Evolutionary conservation across 208 protist genomes (phyloP).

Genomic region (Acanthamoeba quina): DNA sequence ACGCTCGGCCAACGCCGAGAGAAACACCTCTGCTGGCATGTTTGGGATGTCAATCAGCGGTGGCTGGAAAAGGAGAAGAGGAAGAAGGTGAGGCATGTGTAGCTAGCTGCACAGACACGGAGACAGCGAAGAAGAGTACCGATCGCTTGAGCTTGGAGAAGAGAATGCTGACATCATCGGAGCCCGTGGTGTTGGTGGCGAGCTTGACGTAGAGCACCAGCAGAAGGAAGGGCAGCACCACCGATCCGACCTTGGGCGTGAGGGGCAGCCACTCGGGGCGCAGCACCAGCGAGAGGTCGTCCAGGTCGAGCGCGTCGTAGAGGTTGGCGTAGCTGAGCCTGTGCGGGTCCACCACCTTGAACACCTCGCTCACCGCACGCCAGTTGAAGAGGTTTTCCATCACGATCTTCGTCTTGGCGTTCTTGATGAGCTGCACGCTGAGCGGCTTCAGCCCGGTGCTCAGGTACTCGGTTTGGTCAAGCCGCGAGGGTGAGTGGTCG

Average conservation of each 20-base stretch:
- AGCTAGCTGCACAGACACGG: not conserved
- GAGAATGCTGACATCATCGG: conserved; percentile 30
- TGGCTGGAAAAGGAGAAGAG: not conserved
- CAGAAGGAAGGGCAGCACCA: conserved; percentile 44
- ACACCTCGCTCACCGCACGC: not conserved
- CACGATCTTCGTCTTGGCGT: conserved; percentile 11
- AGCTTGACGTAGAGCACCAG: conserved; percentile 57
- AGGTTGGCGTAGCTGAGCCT: conserved; percentile 44
- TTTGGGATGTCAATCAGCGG: not conserved
- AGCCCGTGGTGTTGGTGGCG: not conserved
- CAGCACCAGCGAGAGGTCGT: conserved; percentile 46
- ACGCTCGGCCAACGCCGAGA: conserved; percentile 40
- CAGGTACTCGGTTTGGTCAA: not conserved
- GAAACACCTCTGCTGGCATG: conserved; percentile 45
- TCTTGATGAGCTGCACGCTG: conserved; percentile 37
- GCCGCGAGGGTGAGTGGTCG: not conserved
- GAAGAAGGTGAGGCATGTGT: not conserved
- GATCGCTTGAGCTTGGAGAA: conserved; percentile 33
- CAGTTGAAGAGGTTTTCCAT: conserved; percentile 37
- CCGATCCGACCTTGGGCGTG: not conserved
- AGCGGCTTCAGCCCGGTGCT: not conserved
- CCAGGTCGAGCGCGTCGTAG: conserved; percentile 23
- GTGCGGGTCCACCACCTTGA: conserved; percentile 35
- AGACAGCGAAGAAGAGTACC: not conserved
- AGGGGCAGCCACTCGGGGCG: conserved; percentile 18